phyloP scores from a whole-genome alignment of 2,329 filamentous ascomycete genomes.

The Hymenoscyphus occultus region DNA sequence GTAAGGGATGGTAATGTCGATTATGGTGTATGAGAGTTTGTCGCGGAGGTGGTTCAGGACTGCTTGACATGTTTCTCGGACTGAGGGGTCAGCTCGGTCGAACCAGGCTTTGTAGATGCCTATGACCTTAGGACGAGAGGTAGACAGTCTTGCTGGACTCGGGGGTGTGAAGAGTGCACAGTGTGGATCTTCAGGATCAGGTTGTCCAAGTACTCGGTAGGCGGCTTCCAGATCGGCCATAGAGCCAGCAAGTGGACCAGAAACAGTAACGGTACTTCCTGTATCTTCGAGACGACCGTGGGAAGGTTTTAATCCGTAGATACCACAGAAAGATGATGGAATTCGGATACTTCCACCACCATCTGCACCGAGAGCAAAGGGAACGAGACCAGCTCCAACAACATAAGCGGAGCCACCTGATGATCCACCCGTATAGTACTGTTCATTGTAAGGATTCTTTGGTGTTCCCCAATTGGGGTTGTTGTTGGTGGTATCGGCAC shows the following conservation, averaged over 20 bases:
- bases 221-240: slow-evolving; percentile 75
- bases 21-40: slow-evolving; percentile 47
- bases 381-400: slow-evolving; percentile 61
- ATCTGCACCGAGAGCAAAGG: slow-evolving; percentile 80
- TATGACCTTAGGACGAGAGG: slow-evolving; percentile 52
- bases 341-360: slow-evolving; percentile 65
- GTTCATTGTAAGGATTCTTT: slow-evolving; percentile 67
- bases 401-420: slow-evolving; percentile 90
- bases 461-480: slow-evolving; percentile 83
- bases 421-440: slow-evolving; percentile 79
- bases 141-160: slow-evolving; percentile 41
- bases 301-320: slow-evolving; percentile 78
- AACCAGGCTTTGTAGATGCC: slow-evolving; percentile 71
- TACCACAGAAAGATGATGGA: slow-evolving; percentile 35
- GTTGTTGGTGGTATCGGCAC: slow-evolving; percentile 78
- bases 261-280: slow-evolving; percentile 56
- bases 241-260: slow-evolving; percentile 72
- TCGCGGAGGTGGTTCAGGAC: slow-evolving; percentile 58
- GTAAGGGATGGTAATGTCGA: slow-evolving; percentile 64
- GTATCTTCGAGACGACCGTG: slow-evolving; percentile 65
- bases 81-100: slow-evolving; percentile 61
- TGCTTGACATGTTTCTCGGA: slow-evolving; percentile 58
- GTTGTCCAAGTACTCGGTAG: slow-evolving; percentile 75
- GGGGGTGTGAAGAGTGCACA: slow-evolving; percentile 64
- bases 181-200: slow-evolving; percentile 60